Conservation (phyloP, 2,329 filamentous ascomycete genomes). For the Diaporthe sp. region DNA sequence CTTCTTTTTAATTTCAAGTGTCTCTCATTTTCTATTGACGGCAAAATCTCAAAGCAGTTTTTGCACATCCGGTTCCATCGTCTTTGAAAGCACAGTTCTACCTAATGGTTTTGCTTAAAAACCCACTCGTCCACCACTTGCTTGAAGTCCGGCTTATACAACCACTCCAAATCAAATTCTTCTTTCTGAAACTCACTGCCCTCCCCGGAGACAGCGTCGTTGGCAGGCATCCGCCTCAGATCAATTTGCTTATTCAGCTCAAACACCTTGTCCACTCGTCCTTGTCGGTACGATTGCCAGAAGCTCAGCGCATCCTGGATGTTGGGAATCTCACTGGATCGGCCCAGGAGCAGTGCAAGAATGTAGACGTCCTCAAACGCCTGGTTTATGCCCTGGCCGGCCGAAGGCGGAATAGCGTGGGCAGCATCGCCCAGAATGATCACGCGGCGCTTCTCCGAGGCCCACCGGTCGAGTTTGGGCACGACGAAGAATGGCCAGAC, state of each 20-base stretch:
- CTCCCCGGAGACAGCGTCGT: conserved; percentile 44
- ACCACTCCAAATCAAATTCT: conserved; percentile 54
- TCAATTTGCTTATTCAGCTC: conserved; percentile 64
- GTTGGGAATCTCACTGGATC: conserved; percentile 40
- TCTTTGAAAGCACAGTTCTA: not conserved
- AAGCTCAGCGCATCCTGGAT: conserved; percentile 26
- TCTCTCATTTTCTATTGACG: too few species aligned
- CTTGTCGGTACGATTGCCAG: conserved; percentile 65
- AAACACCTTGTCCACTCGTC: conserved; percentile 61
- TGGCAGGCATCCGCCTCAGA: conserved; percentile 58
- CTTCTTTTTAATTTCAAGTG: too few species aligned
- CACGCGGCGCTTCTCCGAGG: conserved; percentile 52
- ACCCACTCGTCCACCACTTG: conserved; percentile 47
- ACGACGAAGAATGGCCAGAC: conserved; percentile 65
- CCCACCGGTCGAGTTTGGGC: conserved; percentile 61
- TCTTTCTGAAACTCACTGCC: conserved; percentile 17
- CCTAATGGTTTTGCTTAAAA: not conserved
- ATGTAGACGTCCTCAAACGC: conserved; percentile 62
- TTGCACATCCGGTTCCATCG: too few species aligned
- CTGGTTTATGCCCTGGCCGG: conserved; percentile 62
- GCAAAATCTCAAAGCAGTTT: not conserved
- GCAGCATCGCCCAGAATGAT: conserved; percentile 63
- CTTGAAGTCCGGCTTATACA: conserved; percentile 57
- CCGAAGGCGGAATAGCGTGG: conserved; percentile 62
- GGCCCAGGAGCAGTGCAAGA: conserved; percentile 55